A percentile compares a stretch with the other conserved stretches of the same genome.
These are phyloP conservation scores for Arthrobotrys entomopaga DNA, from an alignment of 2,329 filamentous ascomycete species.

Conservation along the genomic window DNA sequence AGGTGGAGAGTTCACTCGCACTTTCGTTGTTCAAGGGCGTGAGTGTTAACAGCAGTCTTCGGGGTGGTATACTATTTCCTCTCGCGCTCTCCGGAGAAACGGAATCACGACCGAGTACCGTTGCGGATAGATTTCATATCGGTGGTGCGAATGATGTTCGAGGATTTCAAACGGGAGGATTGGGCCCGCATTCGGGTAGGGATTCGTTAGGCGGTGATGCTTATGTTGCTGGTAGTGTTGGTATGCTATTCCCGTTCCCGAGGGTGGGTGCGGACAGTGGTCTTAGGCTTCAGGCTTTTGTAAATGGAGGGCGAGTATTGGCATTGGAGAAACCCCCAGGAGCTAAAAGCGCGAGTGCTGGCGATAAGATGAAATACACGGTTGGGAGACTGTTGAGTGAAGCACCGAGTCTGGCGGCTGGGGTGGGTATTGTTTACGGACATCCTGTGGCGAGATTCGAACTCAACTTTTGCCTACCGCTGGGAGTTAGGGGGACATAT, in stretches of 20 bases:
- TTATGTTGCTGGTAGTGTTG: slow-evolving; percentile 88
- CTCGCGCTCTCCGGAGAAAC: slow-evolving; percentile 71
- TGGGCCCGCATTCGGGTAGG: slow-evolving; percentile 85
- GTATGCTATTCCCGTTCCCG: slow-evolving; percentile 85
- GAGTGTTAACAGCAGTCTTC: slow-evolving; percentile 82
- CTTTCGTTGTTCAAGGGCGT: slow-evolving; percentile 69
- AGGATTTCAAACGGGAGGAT: slow-evolving; percentile 87
- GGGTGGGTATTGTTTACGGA: slow-evolving; percentile 90
- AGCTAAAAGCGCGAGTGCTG: slow-evolving; percentile 65
- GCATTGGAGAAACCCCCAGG: slow-evolving; percentile 71
- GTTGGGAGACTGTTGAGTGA: slow-evolving; percentile 77
- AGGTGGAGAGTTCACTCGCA: slow-evolving; percentile 70
- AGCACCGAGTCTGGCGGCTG: slow-evolving; percentile 84
- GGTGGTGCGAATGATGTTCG: slow-evolving; percentile 94
- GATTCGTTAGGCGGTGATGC: slow-evolving; percentile 92
- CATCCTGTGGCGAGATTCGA: slow-evolving; percentile 94
- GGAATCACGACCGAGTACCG: slow-evolving; percentile 71
- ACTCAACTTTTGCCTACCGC: slow-evolving; percentile 89
- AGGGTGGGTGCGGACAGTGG: slow-evolving; percentile 83
- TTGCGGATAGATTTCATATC: slow-evolving; percentile 95
- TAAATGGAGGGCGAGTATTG: slow-evolving; percentile 87
- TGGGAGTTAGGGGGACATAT: slow-evolving; percentile 62
- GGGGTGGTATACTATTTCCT: slow-evolving; percentile 84
- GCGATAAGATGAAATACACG: slow-evolving; percentile 69
- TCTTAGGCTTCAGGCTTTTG: slow-evolving; percentile 86